These are phyloP conservation scores for Wickerhamomyces pijperi DNA, from an alignment of 805 yeast species.

Conservation along the genomic window DNA sequence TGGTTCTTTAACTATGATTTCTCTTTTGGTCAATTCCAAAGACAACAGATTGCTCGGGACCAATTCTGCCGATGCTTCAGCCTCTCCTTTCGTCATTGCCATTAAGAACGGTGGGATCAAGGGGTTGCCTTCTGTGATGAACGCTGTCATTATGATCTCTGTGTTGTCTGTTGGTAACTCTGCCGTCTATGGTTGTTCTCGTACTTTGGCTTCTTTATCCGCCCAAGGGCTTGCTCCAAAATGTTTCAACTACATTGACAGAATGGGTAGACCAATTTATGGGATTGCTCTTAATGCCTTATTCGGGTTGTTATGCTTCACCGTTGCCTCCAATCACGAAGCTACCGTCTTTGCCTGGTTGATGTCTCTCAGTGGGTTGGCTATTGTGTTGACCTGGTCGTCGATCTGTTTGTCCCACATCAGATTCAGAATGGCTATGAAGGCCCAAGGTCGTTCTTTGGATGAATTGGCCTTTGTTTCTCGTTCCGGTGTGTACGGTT, in stretches of 20 bases:
- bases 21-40: conserved; percentile 35
- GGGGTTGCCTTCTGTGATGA: conserved; percentile 29
- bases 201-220: conserved; percentile 38
- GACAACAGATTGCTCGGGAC: conserved; percentile 24
- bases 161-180: conserved; percentile 39
- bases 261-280: conserved; percentile 37
- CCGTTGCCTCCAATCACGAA: conserved; percentile 31
- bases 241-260: conserved; percentile 32
- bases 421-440: conserved; percentile 35
- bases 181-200: conserved; percentile 45
- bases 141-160: conserved; percentile 28
- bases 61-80: conserved; percentile 20
- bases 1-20: conserved; percentile 31
- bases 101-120: conserved; percentile 25
- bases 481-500: conserved; percentile 32
- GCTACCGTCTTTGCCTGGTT: conserved; percentile 35
- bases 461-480: conserved; percentile 31
- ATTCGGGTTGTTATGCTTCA: conserved; percentile 32
- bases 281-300: conserved; percentile 29
- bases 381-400: conserved; percentile 39
- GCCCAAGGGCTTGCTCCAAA: conserved; percentile 34
- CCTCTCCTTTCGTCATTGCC: conserved; percentile 42
- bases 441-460: conserved; percentile 27
- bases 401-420: conserved; percentile 32
- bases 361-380: conserved; percentile 36